These are phyloP conservation scores for Tulasnella sp. DNA, from an alignment of 768 basidiomycete species.

Conservation along the genomic window DNA sequence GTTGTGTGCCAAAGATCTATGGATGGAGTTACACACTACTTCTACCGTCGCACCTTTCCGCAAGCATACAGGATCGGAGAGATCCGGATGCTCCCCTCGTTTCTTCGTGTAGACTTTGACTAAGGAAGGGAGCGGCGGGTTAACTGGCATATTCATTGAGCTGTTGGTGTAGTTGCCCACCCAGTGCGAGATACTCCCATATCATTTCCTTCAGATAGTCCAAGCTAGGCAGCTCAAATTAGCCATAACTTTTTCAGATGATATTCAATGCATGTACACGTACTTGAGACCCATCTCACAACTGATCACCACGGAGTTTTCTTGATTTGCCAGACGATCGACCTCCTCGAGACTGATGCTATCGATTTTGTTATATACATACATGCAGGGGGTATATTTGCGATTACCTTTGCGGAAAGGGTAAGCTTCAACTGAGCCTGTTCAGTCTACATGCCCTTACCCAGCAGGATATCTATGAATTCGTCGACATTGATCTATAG, in stretches of 20 bases:
- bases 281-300: constrained; percentile 92
- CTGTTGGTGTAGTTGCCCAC: neutral
- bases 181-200: constrained; percentile 27
- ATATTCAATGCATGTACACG: constrained; percentile 19
- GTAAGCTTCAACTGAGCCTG: neutral
- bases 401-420: constrained; percentile 49
- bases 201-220: constrained; percentile 35
- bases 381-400: constrained; percentile 91
- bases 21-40: constrained; percentile 89
- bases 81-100: constrained; percentile 85
- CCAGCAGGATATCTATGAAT: constrained; percentile 97
- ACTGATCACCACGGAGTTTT: constrained; percentile 86
- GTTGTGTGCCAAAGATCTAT: constrained; percentile 77
- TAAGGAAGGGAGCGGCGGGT: constrained; percentile 22
- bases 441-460: constrained; percentile 29
- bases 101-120: constrained; percentile 97
- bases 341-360: constrained; percentile 73
- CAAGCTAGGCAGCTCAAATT: constrained; percentile 18
- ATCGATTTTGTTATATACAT: constrained; percentile 97
- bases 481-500: constrained; percentile 84
- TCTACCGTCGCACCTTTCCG: constrained; percentile 90
- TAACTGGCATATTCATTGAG: neutral
- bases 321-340: constrained; percentile 70
- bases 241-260: neutral
- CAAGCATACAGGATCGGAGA: constrained; percentile 73